These are phyloP conservation scores for Monsonia emarginata DNA, from an alignment of 441 rosid species.

Conservation along the genomic window DNA sequence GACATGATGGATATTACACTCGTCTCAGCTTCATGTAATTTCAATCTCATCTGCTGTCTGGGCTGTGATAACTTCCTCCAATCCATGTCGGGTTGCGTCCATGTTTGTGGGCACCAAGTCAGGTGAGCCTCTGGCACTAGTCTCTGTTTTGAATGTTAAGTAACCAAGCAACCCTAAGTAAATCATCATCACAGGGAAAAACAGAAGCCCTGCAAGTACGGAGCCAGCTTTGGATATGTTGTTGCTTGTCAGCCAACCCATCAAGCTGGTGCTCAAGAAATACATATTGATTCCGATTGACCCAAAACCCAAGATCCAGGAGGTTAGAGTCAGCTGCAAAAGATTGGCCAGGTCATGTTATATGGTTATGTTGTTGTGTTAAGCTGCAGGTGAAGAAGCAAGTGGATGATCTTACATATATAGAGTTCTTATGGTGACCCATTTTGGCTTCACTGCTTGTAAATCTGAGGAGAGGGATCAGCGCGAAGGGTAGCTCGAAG, in stretches of 20 bases:
- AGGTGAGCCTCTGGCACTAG: not conserved
- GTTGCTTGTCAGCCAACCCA: not conserved
- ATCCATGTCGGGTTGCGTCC: not conserved
- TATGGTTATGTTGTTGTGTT: too few relatives aligned
- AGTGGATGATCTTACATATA: not conserved
- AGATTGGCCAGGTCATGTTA: not conserved
- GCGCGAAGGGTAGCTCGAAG: constrained; percentile 86
- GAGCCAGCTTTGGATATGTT: not conserved
- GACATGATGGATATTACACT: too few relatives aligned
- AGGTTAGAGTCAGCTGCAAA: not conserved
- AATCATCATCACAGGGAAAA: not conserved
- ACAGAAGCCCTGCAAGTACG: not conserved
- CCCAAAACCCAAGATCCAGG: not conserved
- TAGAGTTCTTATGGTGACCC: constrained; percentile 53
- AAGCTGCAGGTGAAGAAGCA: not conserved
- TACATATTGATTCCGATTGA: not conserved
- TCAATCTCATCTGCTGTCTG: not conserved
- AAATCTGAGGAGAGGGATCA: constrained; percentile 87
- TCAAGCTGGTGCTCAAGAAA: not conserved
- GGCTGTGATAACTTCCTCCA: not conserved
- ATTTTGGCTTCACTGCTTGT: constrained; percentile 82
- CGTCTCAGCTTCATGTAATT: not conserved
- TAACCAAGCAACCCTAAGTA: not conserved
- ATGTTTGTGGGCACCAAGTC: not conserved
- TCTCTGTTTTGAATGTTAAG: not conserved